Evolutionary conservation across 2,329 filamentous ascomycete species (phyloP).

Genomic region (Fusarium newnesense): DNA sequence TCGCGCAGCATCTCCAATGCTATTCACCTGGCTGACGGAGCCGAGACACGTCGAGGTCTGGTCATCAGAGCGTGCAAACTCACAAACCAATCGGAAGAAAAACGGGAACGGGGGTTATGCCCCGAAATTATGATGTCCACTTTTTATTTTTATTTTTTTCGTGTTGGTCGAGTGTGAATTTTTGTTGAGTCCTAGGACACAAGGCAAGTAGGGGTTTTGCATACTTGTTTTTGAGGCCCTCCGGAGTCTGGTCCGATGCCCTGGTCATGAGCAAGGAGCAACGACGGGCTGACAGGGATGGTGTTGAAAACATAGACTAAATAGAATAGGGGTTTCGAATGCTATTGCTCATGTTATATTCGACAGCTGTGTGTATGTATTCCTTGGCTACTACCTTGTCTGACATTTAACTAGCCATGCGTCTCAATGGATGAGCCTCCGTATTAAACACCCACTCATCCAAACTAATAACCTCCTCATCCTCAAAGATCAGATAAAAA

Average conservation of each 20-base stretch:
- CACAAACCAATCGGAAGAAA: rapidly evolving
- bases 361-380: too few species aligned
- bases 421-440: slow-evolving; percentile 59
- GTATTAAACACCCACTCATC: slow-evolving; percentile 75
- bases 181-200: neutral
- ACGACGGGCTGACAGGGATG: rapidly evolving
- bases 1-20: neutral
- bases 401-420: slow-evolving; percentile 10
- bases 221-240: neutral
- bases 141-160: too few species aligned
- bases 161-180: neutral
- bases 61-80: neutral
- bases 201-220: rapidly evolving
- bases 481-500: slow-evolving; percentile 77
- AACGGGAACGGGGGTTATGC: rapidly evolving
- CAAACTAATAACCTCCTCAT: slow-evolving; percentile 69
- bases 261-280: neutral
- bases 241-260: too few species aligned
- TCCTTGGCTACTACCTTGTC: neutral
- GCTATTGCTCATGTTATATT: neutral
- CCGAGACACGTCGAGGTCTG: neutral
- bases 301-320: neutral
- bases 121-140: neutral
- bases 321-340: neutral
- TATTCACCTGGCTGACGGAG: rapidly evolving